A percentile compares a stretch with the other conserved stretches of the same genome.
Evolutionary conservation across 2,329 filamentous ascomycete species (phyloP).

Genomic region (Colletotrichum sansevieriae): DNA sequence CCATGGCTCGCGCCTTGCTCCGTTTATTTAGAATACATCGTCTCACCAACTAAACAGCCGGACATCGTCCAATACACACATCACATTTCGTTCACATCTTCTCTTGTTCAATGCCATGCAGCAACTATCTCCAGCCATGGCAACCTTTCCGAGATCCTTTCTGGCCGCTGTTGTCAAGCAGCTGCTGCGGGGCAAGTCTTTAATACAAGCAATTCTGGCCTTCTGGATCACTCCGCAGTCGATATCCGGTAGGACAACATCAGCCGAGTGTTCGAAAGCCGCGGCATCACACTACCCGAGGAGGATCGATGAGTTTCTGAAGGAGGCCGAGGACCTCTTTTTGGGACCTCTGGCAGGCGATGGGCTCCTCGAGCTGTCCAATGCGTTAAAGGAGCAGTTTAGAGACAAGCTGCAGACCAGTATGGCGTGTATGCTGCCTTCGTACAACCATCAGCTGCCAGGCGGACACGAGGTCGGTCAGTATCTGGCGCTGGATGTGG

Average conservation of each 20-base stretch:
- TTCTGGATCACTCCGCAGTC: constrained; percentile 38
- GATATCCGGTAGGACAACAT: constrained; percentile 15
- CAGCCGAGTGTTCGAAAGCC: constrained; percentile 28
- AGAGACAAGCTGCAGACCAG: constrained; percentile 64
- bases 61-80: neutral
- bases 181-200: constrained; percentile 69
- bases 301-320: constrained; percentile 65
- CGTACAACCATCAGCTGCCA: constrained; percentile 74
- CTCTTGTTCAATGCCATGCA: constrained; percentile 56
- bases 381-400: constrained; percentile 67
- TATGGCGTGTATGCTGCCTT: constrained; percentile 73
- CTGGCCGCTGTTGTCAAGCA: constrained; percentile 68
- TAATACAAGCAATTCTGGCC: constrained; percentile 68
- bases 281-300: constrained; percentile 44
- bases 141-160: constrained; percentile 66
- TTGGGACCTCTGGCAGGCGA: constrained; percentile 61
- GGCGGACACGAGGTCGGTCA: constrained; percentile 70
- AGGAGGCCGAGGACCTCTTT: constrained; percentile 67
- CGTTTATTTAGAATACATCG: constrained; percentile 38
- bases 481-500: constrained; percentile 76
- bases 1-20: constrained; percentile 36
- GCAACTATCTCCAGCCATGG: constrained; percentile 69
- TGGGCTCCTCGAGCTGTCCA: constrained; percentile 61
- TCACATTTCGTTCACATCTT: constrained; percentile 5
- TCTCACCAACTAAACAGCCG: constrained; percentile 43